Base-by-base conservation (phyloP, 2,329 filamentous ascomycete genomes). In the Didymella segeticola region DNA sequence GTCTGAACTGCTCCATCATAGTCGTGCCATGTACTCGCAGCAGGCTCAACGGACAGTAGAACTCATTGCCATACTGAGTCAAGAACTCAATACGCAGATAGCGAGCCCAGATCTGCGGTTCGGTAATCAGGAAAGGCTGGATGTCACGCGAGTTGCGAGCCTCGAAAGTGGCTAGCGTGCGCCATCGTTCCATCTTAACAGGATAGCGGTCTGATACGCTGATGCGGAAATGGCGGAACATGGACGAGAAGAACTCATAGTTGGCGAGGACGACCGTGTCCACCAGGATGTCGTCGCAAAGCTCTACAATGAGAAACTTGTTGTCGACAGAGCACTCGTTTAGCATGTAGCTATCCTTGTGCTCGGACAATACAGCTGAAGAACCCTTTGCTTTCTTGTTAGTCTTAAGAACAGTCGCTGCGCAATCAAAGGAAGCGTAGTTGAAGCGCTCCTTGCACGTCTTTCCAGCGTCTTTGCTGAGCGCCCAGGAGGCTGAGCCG, bases 391-490 rank as follows among this genome's bases (percentile, higher is more conserved):
- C 89, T 58, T 93, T 88, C 3, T 85, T 81, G 68, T 96, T 96
- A 2, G 91, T 91, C 78, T 98, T 98, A 57, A 96, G 81, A 23
- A 98, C 86, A 0, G 91, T 97, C 11, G 95, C 95, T 10, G 95
- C 95, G 56, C 92, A 96, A 73, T 99, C 95, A 69, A 98, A 98
- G 1, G 93, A 98, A 6, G 95, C 92, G 76, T 96, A 99, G 48
- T 96, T 98, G 75, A 96, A 97, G 37, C 95, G 84, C 76, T 98
- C 95, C 75, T 98, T 98, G 82, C 93, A 97, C 0, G 95, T 99
- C 74, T 91, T 96, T 7, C 95, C 95, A 4, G 95, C 95, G 74
- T 98, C 93, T 74, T 96, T 97, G 70, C 89, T 92, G 30, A 91
- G 84, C 57, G 68, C 64, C 62, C 68, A 73, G 0, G 70, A 65